Percentiles rank a stretch among this genome's conserved stretches.
These are phyloP conservation scores for Leccinum pallidistipes DNA, from an alignment of 1,284 basidiomycete genomes.

Conservation along the genomic window DNA sequence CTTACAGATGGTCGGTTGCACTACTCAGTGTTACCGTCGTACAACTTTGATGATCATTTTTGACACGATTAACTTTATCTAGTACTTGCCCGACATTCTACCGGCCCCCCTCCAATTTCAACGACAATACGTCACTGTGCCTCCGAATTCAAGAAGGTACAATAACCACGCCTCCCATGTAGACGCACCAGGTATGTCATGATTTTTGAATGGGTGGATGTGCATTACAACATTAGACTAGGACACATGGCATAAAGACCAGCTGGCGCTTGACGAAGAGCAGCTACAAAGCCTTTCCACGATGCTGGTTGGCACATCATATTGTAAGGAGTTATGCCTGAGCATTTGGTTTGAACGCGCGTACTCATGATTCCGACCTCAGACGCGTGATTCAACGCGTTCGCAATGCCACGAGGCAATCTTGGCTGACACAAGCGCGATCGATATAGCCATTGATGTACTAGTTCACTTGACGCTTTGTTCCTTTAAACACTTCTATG, in stretches of 20 bases:
- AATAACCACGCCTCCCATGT: constrained; percentile 12
- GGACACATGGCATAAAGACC: constrained; percentile 94
- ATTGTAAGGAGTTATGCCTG: constrained; percentile 58
- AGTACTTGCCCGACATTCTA: constrained; percentile 80
- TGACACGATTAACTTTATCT: constrained; percentile 26
- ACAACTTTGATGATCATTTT: background rate
- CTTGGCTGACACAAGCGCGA: background rate
- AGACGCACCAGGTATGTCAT: constrained; percentile 68
- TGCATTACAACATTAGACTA: constrained; percentile 32
- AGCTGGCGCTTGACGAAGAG: constrained; percentile 87
- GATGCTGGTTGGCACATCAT: constrained; percentile 89
- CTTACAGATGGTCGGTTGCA: constrained; percentile 63
- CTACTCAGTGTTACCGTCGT: background rate
- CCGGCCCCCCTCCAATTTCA: constrained; percentile 90
- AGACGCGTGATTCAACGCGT: constrained; percentile 25
- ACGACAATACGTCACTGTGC: constrained; percentile 89
- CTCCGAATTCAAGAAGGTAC: constrained; percentile 85
- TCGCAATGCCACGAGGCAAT: constrained; percentile 2
- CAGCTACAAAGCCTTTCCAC: constrained; percentile 85
- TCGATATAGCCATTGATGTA: constrained; percentile 4
- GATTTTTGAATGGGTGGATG: constrained; percentile 19
- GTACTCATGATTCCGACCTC: constrained; percentile 13
- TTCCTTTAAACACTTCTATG: background rate
- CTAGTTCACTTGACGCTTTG: background rate
- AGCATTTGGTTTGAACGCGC: background rate